phyloP scores from a whole-genome alignment of 257 asterid species.

The Leptodermis oblonga region DNA sequence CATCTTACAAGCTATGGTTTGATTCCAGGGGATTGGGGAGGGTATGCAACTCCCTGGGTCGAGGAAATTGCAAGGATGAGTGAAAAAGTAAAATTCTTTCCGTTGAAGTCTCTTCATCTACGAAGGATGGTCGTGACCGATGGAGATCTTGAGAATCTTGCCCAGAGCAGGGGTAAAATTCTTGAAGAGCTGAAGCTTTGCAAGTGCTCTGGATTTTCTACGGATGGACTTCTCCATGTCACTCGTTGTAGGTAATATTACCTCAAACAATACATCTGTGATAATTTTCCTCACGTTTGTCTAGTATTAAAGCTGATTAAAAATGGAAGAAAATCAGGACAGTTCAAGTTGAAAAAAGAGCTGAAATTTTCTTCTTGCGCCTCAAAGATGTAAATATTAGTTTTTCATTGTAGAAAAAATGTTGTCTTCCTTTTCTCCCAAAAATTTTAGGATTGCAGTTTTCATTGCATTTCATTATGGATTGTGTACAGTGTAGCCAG shows the following conservation, averaged over 20 bases:
- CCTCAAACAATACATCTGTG: no score
- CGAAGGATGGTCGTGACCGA: slow-evolving; percentile 76
- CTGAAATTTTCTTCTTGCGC: background rate
- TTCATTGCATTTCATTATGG: background rate
- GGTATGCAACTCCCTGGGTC: slow-evolving; percentile 69
- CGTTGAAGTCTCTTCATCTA: slow-evolving; percentile 60
- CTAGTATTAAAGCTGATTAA: background rate
- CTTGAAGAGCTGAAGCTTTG: slow-evolving; percentile 61
- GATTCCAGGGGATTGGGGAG: slow-evolving; percentile 86
- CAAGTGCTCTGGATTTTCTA: slow-evolving; percentile 82
- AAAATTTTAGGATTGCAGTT: background rate
- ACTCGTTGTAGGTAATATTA: slow-evolving; percentile 52
- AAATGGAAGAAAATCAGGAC: background rate
- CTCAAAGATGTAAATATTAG: background rate
- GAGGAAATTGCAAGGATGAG: slow-evolving; percentile 43
- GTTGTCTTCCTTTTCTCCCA: background rate
- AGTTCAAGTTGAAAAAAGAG: background rate
- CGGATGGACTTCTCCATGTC: slow-evolving; percentile 56
- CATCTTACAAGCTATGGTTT: slow-evolving; percentile 84
- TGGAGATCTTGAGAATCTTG: slow-evolving; percentile 59
- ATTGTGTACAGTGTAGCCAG: background rate
- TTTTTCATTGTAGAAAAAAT: background rate
- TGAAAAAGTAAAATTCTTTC: no score
- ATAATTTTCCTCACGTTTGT: no score
- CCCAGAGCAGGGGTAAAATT: slow-evolving; percentile 29